Evolutionary conservation across 139 green algal genomes (phyloP).

Genomic region (Limnomonas spitsbergensis): DNA sequence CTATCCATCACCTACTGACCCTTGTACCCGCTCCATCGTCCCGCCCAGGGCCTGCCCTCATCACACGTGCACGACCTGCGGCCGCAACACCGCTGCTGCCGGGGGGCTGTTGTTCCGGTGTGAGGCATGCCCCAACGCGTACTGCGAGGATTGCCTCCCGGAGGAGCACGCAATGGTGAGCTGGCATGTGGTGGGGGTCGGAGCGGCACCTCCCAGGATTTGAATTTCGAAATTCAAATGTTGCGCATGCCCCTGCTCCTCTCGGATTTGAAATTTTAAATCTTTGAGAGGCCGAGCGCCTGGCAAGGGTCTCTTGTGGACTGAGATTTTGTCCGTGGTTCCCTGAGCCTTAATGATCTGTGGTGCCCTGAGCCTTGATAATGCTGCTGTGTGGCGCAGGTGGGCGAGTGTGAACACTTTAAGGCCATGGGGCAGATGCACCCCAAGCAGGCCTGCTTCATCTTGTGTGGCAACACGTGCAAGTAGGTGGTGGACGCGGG

Average conservation of each 20-base stretch:
- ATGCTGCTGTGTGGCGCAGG: constrained; percentile 15
- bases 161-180: constrained; percentile 6
- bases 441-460: constrained; percentile 51
- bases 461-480: constrained; percentile 40
- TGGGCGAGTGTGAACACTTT: constrained; percentile 44
- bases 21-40: not conserved
- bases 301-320: not conserved
- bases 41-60: constrained; percentile 49
- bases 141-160: constrained; percentile 65
- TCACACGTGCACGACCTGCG: constrained; percentile 43
- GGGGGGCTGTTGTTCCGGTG: constrained; percentile 64
- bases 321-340: too few relatives aligned
- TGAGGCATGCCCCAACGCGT: constrained; percentile 49
- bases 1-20: not conserved
- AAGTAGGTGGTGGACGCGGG: constrained; percentile 16
- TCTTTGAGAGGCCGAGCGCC: not conserved
- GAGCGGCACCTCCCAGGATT: too few relatives aligned
- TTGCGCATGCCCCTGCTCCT: not conserved
- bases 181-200: not conserved
- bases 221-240: too few relatives aligned
- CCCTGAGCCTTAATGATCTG: too few relatives aligned
- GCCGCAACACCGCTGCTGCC: constrained; percentile 32
- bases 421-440: constrained; percentile 42
- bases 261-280: not conserved
- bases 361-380: too few relatives aligned